A percentile compares a stretch with the other conserved stretches of the same genome.
Conservation (phyloP, 2,329 filamentous ascomycete genomes). For the Calonectria pauciramosa region DNA sequence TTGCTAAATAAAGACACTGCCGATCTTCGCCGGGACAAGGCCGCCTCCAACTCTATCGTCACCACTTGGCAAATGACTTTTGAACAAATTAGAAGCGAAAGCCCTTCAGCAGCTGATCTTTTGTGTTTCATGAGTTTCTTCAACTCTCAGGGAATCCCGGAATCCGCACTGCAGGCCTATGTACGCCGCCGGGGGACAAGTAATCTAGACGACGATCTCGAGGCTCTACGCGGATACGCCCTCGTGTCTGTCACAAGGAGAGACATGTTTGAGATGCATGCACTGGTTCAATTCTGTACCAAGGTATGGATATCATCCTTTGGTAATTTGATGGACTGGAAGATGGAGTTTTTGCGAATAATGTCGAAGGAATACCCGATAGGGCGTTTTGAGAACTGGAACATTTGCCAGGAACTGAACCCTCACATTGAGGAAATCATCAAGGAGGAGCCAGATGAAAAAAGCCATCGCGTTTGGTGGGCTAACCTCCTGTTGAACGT, state of each 20-base stretch:
- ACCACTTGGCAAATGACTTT: conserved; percentile 1
- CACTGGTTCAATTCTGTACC: conserved; percentile 6
- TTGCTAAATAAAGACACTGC: not conserved
- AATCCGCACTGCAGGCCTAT: not conserved
- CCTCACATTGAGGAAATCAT: not conserved
- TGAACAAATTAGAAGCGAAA: not conserved
- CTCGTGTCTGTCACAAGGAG: not conserved
- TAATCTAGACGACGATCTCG: conserved; percentile 26
- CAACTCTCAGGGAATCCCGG: not conserved
- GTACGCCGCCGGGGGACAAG: not conserved
- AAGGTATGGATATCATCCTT: not conserved
- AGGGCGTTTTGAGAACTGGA: not conserved
- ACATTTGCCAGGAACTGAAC: not conserved
- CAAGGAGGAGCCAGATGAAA: not conserved
- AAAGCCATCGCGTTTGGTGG: not conserved
- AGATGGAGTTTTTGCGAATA: not conserved
- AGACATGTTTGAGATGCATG: conserved; percentile 18
- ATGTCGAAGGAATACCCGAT: not conserved
- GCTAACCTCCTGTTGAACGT: not conserved
- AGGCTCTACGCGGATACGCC: conserved; percentile 27
- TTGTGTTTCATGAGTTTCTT: not conserved
- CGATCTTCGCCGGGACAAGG: not conserved
- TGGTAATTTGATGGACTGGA: not conserved
- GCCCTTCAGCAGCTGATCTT: not conserved
- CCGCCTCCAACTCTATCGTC: not conserved